Evolutionary conservation across 2,329 filamentous ascomycete species (phyloP), one percentile per base, ranked within the genome.

Genomic region (Anthostomella pinea): DNA sequence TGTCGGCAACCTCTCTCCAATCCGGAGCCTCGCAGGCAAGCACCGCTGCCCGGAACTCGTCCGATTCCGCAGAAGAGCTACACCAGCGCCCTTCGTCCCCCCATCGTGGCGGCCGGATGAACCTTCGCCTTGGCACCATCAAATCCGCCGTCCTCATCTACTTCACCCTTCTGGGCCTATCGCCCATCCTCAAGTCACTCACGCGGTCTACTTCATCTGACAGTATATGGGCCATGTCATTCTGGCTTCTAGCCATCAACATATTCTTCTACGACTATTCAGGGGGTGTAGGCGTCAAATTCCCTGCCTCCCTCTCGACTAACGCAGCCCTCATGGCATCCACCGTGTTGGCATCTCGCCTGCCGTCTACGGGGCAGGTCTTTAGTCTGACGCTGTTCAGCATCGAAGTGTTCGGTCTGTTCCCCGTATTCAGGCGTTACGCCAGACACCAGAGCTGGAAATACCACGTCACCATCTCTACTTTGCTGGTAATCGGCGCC

Each of bases 251-350:
- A 45, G 79, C 86, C 54, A 91, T 96, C 65, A 98, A 98, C 62
- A 88, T 97, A 44, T 94, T 95, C 65, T 96, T 94, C 61, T 97
- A 96, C 58, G 93, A 98, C 70, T 98, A 98, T 63, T 87, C 87
- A 8, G 85, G 86, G 25, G 76, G 78, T 21, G 65, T 79, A 62
- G 70, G 70, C 6, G 64, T 66, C 25, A 84, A 81, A 51, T 83
- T 87, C 50, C 83, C 83, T 1, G 82, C 83, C 8, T 83, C 73
- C 3, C 73, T 97, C 5, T 95, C 88, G 8, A 98, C 93, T 16
- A 98, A 97, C 50, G 93, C 93, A 2, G 93, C 91, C 1, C 74
- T 98, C 34, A 97, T 97, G 89, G 91, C 91, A 1, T 91, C 85
- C 5, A 95, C 93, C 0, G 90, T 98, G 41, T 77, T 98, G 8